These are phyloP conservation scores for Agarophyton chilense DNA, from an alignment of 23 red algal genomes.

Conservation along the genomic window DNA sequence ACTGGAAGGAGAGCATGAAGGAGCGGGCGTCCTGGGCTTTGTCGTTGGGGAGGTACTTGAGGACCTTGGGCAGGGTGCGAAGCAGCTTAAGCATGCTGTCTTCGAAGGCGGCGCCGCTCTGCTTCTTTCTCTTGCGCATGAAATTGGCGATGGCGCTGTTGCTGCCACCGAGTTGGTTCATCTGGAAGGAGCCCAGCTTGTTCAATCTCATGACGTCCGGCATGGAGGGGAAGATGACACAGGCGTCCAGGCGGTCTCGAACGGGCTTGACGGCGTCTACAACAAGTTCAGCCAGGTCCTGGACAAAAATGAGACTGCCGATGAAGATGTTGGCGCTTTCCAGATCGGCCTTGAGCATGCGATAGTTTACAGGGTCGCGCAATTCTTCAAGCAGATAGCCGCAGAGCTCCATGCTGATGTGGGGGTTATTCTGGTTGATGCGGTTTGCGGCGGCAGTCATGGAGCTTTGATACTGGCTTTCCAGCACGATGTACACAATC, in stretches of 20 bases:
- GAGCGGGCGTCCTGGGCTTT: conserved; percentile 99
- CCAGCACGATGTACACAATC: conserved; percentile 97
- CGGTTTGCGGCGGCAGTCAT: conserved; percentile 86
- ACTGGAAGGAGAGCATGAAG: conserved; percentile 99
- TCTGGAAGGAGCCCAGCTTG: conserved; percentile 96
- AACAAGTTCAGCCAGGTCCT: conserved; percentile 97
- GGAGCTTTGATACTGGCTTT: conserved; percentile 97
- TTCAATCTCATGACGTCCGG: conserved; percentile 99
- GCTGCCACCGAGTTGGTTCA: conserved; percentile 87
- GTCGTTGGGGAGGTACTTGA: conserved; percentile 99
- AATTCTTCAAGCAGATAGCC: conserved; percentile 98
- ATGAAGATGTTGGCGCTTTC: conserved; percentile 95
- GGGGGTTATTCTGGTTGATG: conserved; percentile 70
- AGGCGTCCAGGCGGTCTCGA: conserved; percentile 93
- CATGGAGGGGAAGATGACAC: conserved; percentile 99
- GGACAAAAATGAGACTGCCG: conserved; percentile 98
- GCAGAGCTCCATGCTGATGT: conserved; percentile 79
- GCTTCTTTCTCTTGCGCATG: conserved; percentile 91
- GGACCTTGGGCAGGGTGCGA: conserved; percentile 97
- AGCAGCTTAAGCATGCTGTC: conserved; percentile 95
- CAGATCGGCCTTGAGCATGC: conserved; percentile 89
- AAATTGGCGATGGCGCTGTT: conserved; percentile 85
- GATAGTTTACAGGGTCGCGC: conserved; percentile 80
- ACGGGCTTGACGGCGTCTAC: conserved; percentile 86
- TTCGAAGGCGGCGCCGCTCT: conserved; percentile 92